These are phyloP conservation scores for Pittosporum tobira DNA, from an alignment of 129 eudicot species.

Conservation along the genomic window DNA sequence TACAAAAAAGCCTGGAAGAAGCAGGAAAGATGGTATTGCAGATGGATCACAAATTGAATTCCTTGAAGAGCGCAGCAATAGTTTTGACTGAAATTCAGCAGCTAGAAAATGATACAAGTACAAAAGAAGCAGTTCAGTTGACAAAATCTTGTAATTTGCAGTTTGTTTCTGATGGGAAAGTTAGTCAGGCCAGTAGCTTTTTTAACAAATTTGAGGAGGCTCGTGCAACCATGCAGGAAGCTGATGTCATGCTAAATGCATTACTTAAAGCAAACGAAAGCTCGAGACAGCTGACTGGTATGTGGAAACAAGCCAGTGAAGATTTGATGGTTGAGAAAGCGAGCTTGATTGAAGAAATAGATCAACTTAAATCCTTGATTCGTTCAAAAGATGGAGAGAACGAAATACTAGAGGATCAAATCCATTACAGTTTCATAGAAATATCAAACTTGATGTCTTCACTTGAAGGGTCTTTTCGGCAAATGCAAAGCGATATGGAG, in stretches of 20 bases:
- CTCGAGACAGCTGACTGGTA: slow-evolving; percentile 33
- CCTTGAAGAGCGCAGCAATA: slow-evolving; percentile 62
- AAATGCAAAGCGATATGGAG: slow-evolving; percentile 47
- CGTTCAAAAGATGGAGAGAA: slow-evolving; percentile 35
- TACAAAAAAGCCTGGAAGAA: slow-evolving; percentile 62
- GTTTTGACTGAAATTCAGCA: slow-evolving; percentile 64
- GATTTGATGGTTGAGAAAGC: slow-evolving; percentile 47
- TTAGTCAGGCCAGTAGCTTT: slow-evolving; percentile 28
- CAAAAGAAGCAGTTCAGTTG: slow-evolving; percentile 16
- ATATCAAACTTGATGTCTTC: slow-evolving; percentile 22
- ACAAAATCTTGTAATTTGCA: slow-evolving; percentile 16
- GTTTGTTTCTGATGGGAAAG: slow-evolving; percentile 29
- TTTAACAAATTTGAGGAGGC: slow-evolving; percentile 54
- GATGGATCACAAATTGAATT: slow-evolving; percentile 54
- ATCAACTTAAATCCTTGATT: slow-evolving; percentile 38
- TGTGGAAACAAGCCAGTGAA: slow-evolving; percentile 59
- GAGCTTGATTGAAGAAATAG: slow-evolving; percentile 45
- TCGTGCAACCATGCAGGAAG: slow-evolving; percentile 54
- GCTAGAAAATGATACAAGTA: slow-evolving; percentile 22
- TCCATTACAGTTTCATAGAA: slow-evolving; percentile 22
- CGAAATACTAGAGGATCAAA: slow-evolving; percentile 27
- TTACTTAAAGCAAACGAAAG: slow-evolving; percentile 43
- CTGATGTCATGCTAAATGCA: slow-evolving; percentile 53
- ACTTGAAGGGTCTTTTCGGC: slow-evolving; percentile 47
- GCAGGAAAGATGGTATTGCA: slow-evolving; percentile 44